phyloP scores from a whole-genome alignment of 2,329 filamentous ascomycete species.

The Trichoderma simmonsii region DNA sequence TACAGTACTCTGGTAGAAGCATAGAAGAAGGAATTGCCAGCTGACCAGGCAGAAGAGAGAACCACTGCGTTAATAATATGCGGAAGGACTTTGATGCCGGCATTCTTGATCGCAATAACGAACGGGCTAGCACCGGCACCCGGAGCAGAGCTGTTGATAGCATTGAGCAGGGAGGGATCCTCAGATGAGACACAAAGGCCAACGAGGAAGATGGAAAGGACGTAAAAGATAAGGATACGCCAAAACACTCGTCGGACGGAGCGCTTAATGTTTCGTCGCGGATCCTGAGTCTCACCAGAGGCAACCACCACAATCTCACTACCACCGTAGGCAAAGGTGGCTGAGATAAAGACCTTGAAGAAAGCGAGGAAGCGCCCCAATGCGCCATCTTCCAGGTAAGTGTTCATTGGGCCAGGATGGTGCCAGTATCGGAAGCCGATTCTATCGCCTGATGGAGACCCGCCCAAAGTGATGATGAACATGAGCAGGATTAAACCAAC shows the following conservation, averaged over 20 bases:
- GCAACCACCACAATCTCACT: conserved; percentile 39
- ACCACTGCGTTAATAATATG: conserved; percentile 56
- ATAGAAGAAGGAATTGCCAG: conserved; percentile 56
- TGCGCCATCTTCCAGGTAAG: conserved; percentile 37
- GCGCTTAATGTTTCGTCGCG: conserved; percentile 35
- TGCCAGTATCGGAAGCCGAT: conserved; percentile 47
- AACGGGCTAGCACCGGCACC: conserved; percentile 50
- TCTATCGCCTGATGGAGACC: conserved; percentile 39
- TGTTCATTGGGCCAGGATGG: conserved; percentile 42
- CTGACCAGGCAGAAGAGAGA: conserved; percentile 57
- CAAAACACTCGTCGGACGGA: conserved; percentile 35
- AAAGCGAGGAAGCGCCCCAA: conserved; percentile 43
- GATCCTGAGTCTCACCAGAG: conserved; percentile 36
- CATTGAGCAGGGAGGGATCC: conserved; percentile 42
- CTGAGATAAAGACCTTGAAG: conserved; percentile 45
- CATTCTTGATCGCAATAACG: conserved; percentile 52
- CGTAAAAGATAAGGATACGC: conserved; percentile 37
- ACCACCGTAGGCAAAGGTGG: conserved; percentile 47
- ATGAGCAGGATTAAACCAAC: conserved; percentile 49
- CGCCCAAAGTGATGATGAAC: conserved; percentile 48
- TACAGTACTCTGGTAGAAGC: conserved; percentile 48
- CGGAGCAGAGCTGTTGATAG: conserved; percentile 42
- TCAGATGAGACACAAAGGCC: conserved; percentile 37
- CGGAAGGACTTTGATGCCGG: conserved; percentile 45
- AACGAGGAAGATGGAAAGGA: conserved; percentile 38